Percentiles rank a stretch among this genome's conserved stretches.
phyloP scores from a whole-genome alignment of 768 basidiomycete species.

The Chiua virens region DNA sequence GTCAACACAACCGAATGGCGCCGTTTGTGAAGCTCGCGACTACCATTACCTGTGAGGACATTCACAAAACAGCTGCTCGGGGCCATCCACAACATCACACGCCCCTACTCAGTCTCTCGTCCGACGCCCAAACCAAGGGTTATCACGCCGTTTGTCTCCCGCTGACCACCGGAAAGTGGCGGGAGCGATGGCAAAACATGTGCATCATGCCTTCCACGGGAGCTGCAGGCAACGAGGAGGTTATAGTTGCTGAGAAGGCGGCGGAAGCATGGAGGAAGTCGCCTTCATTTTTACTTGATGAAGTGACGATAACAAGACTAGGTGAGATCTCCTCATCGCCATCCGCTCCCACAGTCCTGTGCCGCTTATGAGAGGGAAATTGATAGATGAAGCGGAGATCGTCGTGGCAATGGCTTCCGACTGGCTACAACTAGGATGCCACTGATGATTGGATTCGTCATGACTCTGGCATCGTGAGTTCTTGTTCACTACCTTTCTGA shows the following conservation, averaged over 20 bases:
- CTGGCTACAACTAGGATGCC: slow-evolving; percentile 94
- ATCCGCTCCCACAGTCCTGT: slow-evolving; percentile 12
- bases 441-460: slow-evolving; percentile 92
- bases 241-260: slow-evolving; percentile 49
- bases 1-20: slow-evolving; percentile 21
- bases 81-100: slow-evolving; percentile 36
- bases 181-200: slow-evolving; percentile 83
- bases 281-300: slow-evolving; percentile 76
- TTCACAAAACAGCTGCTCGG: slow-evolving; percentile 30
- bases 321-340: slow-evolving; percentile 39
- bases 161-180: slow-evolving; percentile 89
- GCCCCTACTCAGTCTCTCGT: slow-evolving; percentile 50
- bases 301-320: slow-evolving; percentile 88
- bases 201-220: slow-evolving; percentile 65
- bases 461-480: slow-evolving; percentile 89
- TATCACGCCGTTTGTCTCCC: slow-evolving; percentile 80
- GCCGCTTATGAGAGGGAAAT: slow-evolving; percentile 13
- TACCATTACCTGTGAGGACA: slow-evolving; percentile 37
- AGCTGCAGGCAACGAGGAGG: slow-evolving; percentile 37
- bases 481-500: slow-evolving; percentile 6
- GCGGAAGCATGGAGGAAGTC: slow-evolving; percentile 88
- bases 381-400: slow-evolving; percentile 69
- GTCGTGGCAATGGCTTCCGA: slow-evolving; percentile 81
- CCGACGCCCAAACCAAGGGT: slow-evolving; percentile 58
- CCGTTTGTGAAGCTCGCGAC: slow-evolving; percentile 30